A percentile compares a stretch with the other conserved stretches of the same genome.
Evolutionary conservation across 306 rosid species (phyloP).

Genomic region (Begonia fuchsioides): DNA sequence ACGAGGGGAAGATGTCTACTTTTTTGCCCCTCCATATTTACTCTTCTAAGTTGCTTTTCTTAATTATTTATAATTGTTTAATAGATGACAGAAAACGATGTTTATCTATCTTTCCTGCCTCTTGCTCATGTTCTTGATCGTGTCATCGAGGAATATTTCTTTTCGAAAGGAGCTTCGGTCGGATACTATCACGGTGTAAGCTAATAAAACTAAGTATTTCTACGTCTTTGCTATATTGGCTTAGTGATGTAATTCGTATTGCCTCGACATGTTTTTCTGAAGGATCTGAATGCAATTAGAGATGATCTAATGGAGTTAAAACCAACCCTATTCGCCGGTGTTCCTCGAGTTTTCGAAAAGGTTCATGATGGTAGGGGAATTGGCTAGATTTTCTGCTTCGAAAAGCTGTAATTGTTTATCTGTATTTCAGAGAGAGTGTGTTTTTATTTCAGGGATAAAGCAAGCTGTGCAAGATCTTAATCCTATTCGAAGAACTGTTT

Average conservation of each 20-base stretch:
- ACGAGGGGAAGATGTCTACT: neutral
- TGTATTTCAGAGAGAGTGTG: no score
- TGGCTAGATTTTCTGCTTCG: no score
- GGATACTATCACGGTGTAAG: conserved; percentile 90
- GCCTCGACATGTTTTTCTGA: neutral
- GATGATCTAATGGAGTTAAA: conserved; percentile 68
- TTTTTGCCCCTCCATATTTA: no score
- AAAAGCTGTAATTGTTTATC: no score
- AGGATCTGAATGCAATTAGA: conserved; percentile 37
- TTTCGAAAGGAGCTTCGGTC: conserved; percentile 67
- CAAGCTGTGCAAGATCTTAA: conserved; percentile 56
- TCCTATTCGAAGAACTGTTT: conserved; percentile 49
- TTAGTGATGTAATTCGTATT: no score
- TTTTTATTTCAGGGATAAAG: conserved; percentile 48
- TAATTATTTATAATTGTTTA: conserved; percentile 1
- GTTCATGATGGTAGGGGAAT: conserved; percentile 48
- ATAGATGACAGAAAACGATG: conserved; percentile 66
- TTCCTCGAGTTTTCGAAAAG: conserved; percentile 70
- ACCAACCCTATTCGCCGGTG: conserved; percentile 73
- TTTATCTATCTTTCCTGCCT: conserved; percentile 82
- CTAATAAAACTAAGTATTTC: conserved; percentile 1
- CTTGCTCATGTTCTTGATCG: conserved; percentile 84
- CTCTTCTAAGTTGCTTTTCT: no score
- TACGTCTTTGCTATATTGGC: no score
- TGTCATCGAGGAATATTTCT: conserved; percentile 61